These are phyloP conservation scores for Clavispora phyllophila DNA, from an alignment of 805 yeast genomes.

Conservation along the genomic window DNA sequence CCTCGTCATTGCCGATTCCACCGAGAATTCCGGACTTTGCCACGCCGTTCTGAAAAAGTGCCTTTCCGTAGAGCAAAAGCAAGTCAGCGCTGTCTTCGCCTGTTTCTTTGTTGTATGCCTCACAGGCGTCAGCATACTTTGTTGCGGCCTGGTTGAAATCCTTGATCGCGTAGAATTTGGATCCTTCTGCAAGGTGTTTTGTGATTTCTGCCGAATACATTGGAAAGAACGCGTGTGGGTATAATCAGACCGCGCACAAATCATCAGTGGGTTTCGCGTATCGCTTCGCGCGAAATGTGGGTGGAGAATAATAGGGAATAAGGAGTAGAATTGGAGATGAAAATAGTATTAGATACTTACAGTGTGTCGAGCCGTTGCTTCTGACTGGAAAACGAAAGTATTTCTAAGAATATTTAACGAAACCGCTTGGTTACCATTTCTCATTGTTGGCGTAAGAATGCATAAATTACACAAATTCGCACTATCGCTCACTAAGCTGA, in stretches of 20 bases:
- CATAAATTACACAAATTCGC: too few relatives aligned
- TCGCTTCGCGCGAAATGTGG: too few relatives aligned
- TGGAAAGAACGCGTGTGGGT: not conserved
- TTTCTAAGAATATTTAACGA: too few relatives aligned
- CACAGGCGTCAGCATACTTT: conserved; percentile 71
- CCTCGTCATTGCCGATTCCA: conserved; percentile 6
- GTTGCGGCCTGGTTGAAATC: conserved; percentile 67
- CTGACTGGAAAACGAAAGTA: too few relatives aligned
- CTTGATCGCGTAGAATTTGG: conserved; percentile 57
- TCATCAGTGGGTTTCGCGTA: not conserved
- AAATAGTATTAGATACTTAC: too few relatives aligned
- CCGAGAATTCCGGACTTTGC: conserved; percentile 74
- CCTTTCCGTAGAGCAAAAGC: conserved; percentile 70
- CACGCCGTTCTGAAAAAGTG: conserved; percentile 74
- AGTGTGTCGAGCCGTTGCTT: too few relatives aligned
- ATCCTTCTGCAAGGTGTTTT: conserved; percentile 48
- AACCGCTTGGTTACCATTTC: too few relatives aligned
- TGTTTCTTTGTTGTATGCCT: conserved; percentile 40
- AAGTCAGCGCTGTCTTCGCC: conserved; percentile 70
- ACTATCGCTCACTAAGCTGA: too few relatives aligned
- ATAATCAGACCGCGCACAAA: not conserved
- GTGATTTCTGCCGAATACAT: conserved; percentile 13
- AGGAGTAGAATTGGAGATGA: too few relatives aligned
- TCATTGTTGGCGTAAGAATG: too few relatives aligned
- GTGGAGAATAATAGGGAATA: too few relatives aligned